Evolutionary conservation across 2,329 filamentous ascomycete genomes (phyloP).

Genomic region (Periconia sp.): DNA sequence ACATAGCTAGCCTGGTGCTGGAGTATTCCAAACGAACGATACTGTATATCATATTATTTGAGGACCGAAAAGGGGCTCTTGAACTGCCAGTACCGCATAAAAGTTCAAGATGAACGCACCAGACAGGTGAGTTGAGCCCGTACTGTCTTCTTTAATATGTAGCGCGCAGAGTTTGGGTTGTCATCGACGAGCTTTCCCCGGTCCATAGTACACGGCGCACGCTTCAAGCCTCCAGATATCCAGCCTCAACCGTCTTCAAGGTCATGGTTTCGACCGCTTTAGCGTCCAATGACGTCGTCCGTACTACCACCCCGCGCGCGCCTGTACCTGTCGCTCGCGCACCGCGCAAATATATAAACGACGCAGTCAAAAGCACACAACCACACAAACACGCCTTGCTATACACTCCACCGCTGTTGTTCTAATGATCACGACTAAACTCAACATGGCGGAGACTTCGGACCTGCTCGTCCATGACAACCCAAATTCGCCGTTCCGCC

Average conservation of each 20-base stretch:
- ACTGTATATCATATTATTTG: too few relatives aligned
- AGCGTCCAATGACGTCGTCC: neutral
- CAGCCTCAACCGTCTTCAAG: neutral
- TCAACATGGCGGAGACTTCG: too few relatives aligned
- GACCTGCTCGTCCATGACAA: too few relatives aligned
- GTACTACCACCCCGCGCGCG: neutral
- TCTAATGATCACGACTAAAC: neutral
- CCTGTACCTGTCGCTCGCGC: neutral
- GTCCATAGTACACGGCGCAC: neutral
- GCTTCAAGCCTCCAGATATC: neutral
- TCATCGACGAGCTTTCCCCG: slow-evolving; percentile 6
- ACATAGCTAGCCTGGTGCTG: neutral
- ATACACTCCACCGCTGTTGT: neutral
- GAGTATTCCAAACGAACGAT: neutral
- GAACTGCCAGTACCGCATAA: neutral
- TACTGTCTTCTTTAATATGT: neutral
- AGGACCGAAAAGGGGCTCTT: neutral
- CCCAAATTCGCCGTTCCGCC: neutral
- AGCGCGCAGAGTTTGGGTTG: neutral
- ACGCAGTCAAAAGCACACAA: neutral
- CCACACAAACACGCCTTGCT: neutral
- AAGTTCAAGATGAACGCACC: slow-evolving; percentile 40
- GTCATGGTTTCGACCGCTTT: neutral
- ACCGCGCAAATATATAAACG: neutral
- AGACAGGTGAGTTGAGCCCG: slow-evolving; percentile 32